These are phyloP conservation scores for Lobosporangium transversale DNA, from an alignment of 192 early-diverging fungal genomes.

Conservation along the genomic window DNA sequence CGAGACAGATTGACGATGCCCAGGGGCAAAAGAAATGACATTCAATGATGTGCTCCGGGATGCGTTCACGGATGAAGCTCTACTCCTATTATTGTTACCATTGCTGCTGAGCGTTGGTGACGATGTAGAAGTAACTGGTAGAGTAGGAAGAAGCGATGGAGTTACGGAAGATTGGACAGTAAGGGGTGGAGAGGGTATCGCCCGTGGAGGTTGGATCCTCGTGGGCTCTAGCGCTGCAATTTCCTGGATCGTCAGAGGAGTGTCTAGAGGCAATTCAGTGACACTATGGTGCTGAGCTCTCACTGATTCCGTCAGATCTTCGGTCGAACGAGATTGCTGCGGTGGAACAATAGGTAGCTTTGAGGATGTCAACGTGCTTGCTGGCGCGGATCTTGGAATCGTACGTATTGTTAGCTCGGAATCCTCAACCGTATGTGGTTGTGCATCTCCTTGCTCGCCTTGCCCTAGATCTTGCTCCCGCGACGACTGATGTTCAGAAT, in stretches of 20 bases:
- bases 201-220: not conserved
- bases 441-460: constrained; percentile 6
- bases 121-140: too few relatives aligned
- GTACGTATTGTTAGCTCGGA: constrained; percentile 4
- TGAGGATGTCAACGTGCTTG: not conserved
- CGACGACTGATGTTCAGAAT: not conserved
- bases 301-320: constrained; percentile 14
- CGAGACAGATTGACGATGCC: constrained; percentile 2
- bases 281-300: not conserved
- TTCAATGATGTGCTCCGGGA: constrained; percentile 37
- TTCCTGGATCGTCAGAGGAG: constrained; percentile 28
- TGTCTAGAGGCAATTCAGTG: not conserved
- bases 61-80: constrained; percentile 16
- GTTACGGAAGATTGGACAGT: not conserved
- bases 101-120: constrained; percentile 1
- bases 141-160: too few relatives aligned
- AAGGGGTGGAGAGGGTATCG: too few relatives aligned
- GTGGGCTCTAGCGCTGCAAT: constrained; percentile 42
- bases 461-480: not conserved
- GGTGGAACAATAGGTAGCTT: not conserved
- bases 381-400: constrained; percentile 11
- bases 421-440: not conserved
- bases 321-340: constrained; percentile 11
- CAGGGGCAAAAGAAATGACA: not conserved
- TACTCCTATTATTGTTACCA: constrained; percentile 35